Evolutionary conservation across 75 land plant species (phyloP), one percentile per base, ranked within the genome.

Genomic region (Pseudotsuga menziesii): DNA sequence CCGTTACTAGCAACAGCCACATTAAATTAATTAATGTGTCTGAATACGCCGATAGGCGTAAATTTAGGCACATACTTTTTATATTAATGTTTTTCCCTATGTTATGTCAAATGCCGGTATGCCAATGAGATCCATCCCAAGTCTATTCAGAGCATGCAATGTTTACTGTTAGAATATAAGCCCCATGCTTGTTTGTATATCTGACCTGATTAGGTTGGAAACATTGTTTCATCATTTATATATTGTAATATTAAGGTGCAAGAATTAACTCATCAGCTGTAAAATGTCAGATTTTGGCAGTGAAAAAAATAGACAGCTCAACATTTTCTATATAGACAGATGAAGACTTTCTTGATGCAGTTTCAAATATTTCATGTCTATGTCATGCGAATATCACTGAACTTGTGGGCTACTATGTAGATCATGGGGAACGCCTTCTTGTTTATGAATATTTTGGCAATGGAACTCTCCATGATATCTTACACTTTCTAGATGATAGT

Each of bases 351-450:
- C 82, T 94, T 63, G 91, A 89, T 62, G 88, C 89, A 27, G 88
- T 97, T 36, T 84, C 95, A n/a, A 91, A 84, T 29, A 92, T 97
- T 81, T 88, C 99, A 67, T 83, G 92, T 17, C 77, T 97, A 35
- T 86, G 91, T 69, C 98, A 97, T 71, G 81, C 84, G 56, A 94
- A 97, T 70, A 84, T 94, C 56, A 85, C 85, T 13, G 72, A 91
- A 61, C 78, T 97, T 61, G 83, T 87, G 55, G 99, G 99, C 3
- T 97, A 92, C 75, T 97, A 93, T 84, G 84, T 81, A 9, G 99
- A 97, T 72, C 92, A 97, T 87, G 91, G 95, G 11, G 95, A 97
- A 72, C 84, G 89, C 14, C 89, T 97, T 79, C 81, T 97, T 52
- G 90, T 94, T 23, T 90, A 92, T 86, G 93, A 94, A 27, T 88